Evolutionary conservation across 2,329 filamentous ascomycete species (phyloP), one percentile per base, ranked within the genome.

Genomic region (Colletotrichum higginsianum): DNA sequence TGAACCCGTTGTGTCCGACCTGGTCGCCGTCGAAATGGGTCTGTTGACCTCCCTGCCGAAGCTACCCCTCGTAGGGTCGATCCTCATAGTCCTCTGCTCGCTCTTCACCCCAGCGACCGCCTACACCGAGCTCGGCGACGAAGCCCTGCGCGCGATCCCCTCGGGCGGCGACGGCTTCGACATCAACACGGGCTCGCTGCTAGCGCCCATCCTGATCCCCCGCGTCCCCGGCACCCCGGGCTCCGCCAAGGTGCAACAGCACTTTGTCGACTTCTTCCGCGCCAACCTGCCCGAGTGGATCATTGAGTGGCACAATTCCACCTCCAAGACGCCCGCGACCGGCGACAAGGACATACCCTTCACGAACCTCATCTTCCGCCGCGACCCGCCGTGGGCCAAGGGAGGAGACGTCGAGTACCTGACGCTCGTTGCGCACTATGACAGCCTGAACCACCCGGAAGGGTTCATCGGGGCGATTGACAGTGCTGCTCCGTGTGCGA

Each of bases 391-490:
- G 1, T 96, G 94, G 90, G 86, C 91, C 0, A 83, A 86, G 7
- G 81, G 84, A 0, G 96, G 95, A 1, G 92, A 98, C 75, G 91
- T 96, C 2, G 91, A 92, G 52, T 86, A 95, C 60, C 84, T 98
- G 78, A 96, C 94, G 16, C 87, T 99, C 66, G 96, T 96, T 8
- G 96, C 96, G 50, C 96, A 99, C 80, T 98, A 98, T 80, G 96
- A 99, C 78, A 95, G 91, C 79, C 93, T 97, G 82, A 87, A 93
- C 69, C 86, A 86, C 35, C 96, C 95, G 0, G 84, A 91, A 72
- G 96, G 95, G 0, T 99, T 99, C 80, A 93, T 99, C 70, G 96
- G 96, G 0, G 96, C 96, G 0, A 97, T 91, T 16, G 96, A 99
- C 79, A 98, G 94, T 77, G 96, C 96, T 1, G 96, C 94, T 21